phyloP scores from a whole-genome alignment of 73 alveolate species.

The Paramecium sonneborni region DNA sequence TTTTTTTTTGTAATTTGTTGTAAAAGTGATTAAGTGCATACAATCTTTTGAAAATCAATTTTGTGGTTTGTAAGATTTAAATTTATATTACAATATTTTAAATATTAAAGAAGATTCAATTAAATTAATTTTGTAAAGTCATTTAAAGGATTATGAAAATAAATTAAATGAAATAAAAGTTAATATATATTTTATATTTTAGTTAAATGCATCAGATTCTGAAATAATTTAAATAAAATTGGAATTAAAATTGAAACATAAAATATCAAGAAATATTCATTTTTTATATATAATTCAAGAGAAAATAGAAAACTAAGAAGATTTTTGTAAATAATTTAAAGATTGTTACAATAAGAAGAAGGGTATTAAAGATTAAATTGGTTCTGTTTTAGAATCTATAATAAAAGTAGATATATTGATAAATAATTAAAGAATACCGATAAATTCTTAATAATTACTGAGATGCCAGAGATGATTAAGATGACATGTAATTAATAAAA shows the following conservation, averaged over 20 bases:
- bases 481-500: neutral
- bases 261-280: neutral
- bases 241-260: neutral
- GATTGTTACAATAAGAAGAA: neutral
- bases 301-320: neutral
- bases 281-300: neutral
- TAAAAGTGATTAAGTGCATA: neutral
- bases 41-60: neutral
- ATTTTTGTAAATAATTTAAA: neutral
- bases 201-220: neutral
- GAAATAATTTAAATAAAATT: neutral
- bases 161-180: neutral
- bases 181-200: neutral
- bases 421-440: neutral
- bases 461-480: neutral
- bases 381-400: neutral
- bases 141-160: neutral
- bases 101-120: neutral
- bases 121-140: neutral
- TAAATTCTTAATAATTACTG: neutral
- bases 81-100: neutral
- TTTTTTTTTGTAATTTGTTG: neutral
- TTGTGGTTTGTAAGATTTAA: neutral
- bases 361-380: neutral
- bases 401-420: neutral